Evolutionary conservation across 225 moss, liverwort and hornwort genomes (phyloP).

Genomic region (Sphagnum contortum): DNA sequence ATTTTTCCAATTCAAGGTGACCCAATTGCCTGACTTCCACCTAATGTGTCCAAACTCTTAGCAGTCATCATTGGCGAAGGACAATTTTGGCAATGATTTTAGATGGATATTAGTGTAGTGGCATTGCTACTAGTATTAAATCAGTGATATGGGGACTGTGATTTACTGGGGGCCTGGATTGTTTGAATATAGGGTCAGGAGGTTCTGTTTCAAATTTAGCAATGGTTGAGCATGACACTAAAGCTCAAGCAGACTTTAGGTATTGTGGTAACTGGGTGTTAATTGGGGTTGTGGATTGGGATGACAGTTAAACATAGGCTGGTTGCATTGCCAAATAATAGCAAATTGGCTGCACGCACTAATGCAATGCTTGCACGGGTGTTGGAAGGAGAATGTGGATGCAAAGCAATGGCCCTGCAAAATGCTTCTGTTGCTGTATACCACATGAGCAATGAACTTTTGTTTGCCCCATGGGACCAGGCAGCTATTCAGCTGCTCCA

Average conservation of each 20-base stretch:
- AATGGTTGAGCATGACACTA: no score
- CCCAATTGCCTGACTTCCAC: not conserved
- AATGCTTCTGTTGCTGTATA: constrained; percentile 3
- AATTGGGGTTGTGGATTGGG: not conserved
- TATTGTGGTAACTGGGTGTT: not conserved
- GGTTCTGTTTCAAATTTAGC: not conserved
- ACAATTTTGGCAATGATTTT: no score
- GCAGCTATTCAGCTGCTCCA: constrained; percentile 26
- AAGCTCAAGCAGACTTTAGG: not conserved
- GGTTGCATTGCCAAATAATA: constrained; percentile 44
- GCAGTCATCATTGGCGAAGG: not conserved
- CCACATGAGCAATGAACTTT: constrained; percentile 12
- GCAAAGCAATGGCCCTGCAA: constrained; percentile 24
- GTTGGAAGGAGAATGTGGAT: constrained; percentile 44
- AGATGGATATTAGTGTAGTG: no score
- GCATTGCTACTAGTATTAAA: not conserved
- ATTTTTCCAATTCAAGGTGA: constrained; percentile 51
- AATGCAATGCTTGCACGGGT: constrained; percentile 49
- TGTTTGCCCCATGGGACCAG: constrained; percentile 27
- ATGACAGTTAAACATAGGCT: constrained; percentile 52
- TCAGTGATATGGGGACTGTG: no score
- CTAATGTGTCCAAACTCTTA: not conserved
- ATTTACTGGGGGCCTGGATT: not conserved
- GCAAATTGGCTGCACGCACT: constrained; percentile 44
- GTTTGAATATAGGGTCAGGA: not conserved